Percentiles rank a stretch among this genome's conserved stretches.
These are phyloP conservation scores for Eimeria necatrix DNA, from an alignment of 169 alveolate species.

Conservation along the genomic window DNA sequence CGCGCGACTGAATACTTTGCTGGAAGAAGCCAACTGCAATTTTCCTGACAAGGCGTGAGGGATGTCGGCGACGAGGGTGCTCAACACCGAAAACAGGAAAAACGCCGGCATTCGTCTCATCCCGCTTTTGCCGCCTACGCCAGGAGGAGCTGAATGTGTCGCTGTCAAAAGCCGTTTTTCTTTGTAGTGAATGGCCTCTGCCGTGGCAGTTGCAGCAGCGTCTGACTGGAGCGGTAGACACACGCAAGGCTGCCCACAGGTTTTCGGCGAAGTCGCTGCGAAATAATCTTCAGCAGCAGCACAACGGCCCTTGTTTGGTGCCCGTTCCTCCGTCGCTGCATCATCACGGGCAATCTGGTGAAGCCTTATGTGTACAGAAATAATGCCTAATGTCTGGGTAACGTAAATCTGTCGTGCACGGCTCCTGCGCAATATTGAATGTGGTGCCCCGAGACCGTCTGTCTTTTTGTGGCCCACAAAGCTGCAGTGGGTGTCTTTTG, in stretches of 20 bases:
- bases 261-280: neutral
- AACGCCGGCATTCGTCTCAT: neutral
- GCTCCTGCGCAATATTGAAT: neutral
- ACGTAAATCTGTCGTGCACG: neutral
- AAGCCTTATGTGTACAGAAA: neutral
- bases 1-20: neutral
- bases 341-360: neutral
- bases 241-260: neutral
- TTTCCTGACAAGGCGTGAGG: conserved; percentile 68
- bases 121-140: conserved; percentile 12
- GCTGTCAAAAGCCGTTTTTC: neutral
- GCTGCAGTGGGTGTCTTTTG: neutral
- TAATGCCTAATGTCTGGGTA: neutral
- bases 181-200: neutral
- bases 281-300: neutral
- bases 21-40: conserved; percentile 48
- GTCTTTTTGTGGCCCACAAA: neutral
- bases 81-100: neutral
- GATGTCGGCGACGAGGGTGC: neutral
- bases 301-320: neutral
- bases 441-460: neutral
- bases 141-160: neutral
- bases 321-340: neutral
- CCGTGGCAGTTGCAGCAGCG: neutral
- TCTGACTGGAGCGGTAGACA: neutral